Evolutionary conservation across 805 yeast genomes (phyloP).

Genomic region (Candida namnaoensis): DNA sequence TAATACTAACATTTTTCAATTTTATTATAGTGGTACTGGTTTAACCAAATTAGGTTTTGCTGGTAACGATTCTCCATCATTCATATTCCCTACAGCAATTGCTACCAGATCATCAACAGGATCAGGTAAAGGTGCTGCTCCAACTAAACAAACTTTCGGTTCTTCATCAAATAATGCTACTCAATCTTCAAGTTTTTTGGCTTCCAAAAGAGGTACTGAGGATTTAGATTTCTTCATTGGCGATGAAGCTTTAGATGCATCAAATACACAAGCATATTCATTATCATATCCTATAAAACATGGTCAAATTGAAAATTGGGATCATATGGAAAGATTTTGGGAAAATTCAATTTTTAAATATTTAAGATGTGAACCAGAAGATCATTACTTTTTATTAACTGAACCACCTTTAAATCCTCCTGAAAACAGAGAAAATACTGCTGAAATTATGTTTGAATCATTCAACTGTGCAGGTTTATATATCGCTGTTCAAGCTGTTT

Average conservation of each 20-base stretch:
- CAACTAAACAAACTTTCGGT: conserved; percentile 38
- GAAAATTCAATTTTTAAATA: conserved; percentile 95
- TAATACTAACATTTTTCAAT: conserved; percentile 6
- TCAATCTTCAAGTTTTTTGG: conserved; percentile 29
- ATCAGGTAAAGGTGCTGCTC: conserved; percentile 33
- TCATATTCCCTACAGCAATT: conserved; percentile 95
- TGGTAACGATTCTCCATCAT: conserved; percentile 96
- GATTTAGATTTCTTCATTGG: conserved; percentile 94
- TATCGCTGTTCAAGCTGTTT: conserved; percentile 97
- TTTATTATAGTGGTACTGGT: conserved; percentile 82
- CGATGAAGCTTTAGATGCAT: conserved; percentile 86
- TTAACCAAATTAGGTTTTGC: conserved; percentile 96
- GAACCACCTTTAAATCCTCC: conserved; percentile 99
- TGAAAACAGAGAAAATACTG: conserved; percentile 96
- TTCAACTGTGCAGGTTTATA: conserved; percentile 98
- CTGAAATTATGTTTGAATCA: conserved; percentile 97
- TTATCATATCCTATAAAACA: conserved; percentile 90
- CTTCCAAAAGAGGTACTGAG: conserved; percentile 81
- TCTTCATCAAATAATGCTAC: conserved; percentile 12
- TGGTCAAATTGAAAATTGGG: conserved; percentile 99
- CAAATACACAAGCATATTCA: conserved; percentile 86
- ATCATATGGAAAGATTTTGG: conserved; percentile 99
- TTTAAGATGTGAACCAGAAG: conserved; percentile 97
- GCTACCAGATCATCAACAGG: conserved; percentile 45
- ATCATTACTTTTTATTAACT: conserved; percentile 88